phyloP scores from a whole-genome alignment of 2,329 filamentous ascomycete species.

The Xylaria sp. region DNA sequence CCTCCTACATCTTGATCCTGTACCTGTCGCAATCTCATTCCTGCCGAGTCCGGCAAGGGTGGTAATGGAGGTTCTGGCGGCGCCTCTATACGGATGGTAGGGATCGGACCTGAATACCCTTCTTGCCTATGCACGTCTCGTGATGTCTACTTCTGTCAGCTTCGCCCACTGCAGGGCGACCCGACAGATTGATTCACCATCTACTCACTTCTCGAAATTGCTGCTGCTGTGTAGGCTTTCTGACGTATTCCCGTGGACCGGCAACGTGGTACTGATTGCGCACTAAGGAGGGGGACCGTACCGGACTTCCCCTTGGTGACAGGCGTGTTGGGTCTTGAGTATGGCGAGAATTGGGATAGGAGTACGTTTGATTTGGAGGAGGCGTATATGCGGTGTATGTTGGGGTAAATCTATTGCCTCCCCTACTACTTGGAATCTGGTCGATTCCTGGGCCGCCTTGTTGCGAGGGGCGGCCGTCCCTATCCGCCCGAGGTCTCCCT shows the following conservation, averaged over 20 bases:
- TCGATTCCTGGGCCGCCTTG: not conserved
- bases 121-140: not conserved
- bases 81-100: not conserved
- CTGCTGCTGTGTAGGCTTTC: not conserved
- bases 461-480: not conserved
- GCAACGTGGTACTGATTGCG: not conserved
- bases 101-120: not conserved
- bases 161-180: not conserved
- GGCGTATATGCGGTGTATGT: not conserved
- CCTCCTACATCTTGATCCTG: not conserved
- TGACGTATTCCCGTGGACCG: not conserved
- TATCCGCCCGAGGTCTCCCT: not conserved
- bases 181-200: not conserved
- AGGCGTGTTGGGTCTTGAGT: not conserved
- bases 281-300: not conserved
- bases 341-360: not conserved
- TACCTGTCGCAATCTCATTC: not conserved
- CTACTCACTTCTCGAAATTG: conserved; percentile 7
- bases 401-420: not conserved
- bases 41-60: not conserved
- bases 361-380: not conserved
- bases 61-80: not conserved
- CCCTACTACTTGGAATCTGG: not conserved
- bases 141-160: conserved; percentile 15
- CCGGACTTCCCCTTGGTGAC: not conserved